Conservation (phyloP, 1,284 basidiomycete species). For the Serendipita sp. region DNA sequence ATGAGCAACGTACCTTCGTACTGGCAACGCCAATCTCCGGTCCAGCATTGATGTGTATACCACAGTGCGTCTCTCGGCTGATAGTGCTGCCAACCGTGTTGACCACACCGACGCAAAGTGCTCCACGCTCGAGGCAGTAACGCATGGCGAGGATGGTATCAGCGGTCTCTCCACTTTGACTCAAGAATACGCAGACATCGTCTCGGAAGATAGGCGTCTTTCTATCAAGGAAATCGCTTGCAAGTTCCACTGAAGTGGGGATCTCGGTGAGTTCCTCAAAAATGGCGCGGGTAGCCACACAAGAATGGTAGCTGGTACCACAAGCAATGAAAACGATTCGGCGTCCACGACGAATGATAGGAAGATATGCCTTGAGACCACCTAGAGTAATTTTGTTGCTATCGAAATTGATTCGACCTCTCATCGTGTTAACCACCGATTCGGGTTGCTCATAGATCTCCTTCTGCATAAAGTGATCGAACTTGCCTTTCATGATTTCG, state of each 20-base stretch:
- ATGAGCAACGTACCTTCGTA: constrained; percentile 60
- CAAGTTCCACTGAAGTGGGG: constrained; percentile 92
- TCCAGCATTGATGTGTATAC: constrained; percentile 99
- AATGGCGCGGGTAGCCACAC: constrained; percentile 92
- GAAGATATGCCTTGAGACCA: constrained; percentile 88
- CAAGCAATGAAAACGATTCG: constrained; percentile 96
- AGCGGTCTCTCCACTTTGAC: constrained; percentile 97
- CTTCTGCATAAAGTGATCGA: constrained; percentile 99
- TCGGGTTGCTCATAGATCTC: constrained; percentile 99
- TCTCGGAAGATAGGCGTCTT: constrained; percentile 99
- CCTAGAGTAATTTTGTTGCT: constrained; percentile 83
- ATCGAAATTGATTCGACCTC: constrained; percentile 99
- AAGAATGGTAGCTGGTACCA: constrained; percentile 96
- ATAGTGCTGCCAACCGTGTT: constrained; percentile 98
- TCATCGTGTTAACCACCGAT: constrained; percentile 99
- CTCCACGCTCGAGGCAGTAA: constrained; percentile 94
- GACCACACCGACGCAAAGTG: constrained; percentile 91
- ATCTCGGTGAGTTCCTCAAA: constrained; percentile 99
- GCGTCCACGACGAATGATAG: constrained; percentile 88
- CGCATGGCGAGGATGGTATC: constrained; percentile 94
- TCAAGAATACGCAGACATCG: constrained; percentile 93
- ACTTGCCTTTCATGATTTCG: constrained; percentile 99
- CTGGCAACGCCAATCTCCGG: constrained; percentile 99
- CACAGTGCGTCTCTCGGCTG: constrained; percentile 96
- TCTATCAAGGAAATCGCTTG: constrained; percentile 96